Evolutionary conservation across 140 eudicot species (phyloP).

Genomic region (Oenanthe javanica): DNA sequence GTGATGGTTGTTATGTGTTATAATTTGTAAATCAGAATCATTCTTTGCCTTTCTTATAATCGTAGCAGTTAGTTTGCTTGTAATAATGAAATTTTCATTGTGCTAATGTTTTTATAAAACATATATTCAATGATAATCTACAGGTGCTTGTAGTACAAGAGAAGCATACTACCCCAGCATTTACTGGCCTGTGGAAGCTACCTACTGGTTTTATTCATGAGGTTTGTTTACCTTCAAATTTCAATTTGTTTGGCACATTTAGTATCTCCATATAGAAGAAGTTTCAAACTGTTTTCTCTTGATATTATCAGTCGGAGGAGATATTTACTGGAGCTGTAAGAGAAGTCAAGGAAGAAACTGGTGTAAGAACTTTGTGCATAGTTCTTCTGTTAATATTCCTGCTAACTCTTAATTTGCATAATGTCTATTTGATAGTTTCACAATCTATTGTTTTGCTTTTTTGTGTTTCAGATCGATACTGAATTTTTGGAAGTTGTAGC

Average conservation of each 20-base stretch:
- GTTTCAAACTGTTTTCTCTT: not conserved
- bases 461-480: conserved; percentile 55
- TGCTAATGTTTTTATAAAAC: not conserved
- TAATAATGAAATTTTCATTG: not conserved
- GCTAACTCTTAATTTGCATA: not conserved
- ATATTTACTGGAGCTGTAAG: conserved; percentile 75
- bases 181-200: conserved; percentile 75
- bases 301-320: conserved; percentile 58
- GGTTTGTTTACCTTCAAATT: conserved; percentile 25
- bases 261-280: not conserved
- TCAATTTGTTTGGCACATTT: not conserved
- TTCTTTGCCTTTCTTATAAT: not conserved
- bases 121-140: not conserved
- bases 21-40: not conserved
- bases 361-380: conserved; percentile 38
- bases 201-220: conserved; percentile 87
- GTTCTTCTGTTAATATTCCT: not conserved
- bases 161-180: conserved; percentile 51
- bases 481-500: conserved; percentile 84
- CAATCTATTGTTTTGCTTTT: not conserved
- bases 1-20: not conserved
- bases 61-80: not conserved
- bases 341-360: conserved; percentile 95
- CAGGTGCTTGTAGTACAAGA: conserved; percentile 95
- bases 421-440: not conserved